A percentile compares a stretch with the other conserved stretches of the same genome.
phyloP scores from a whole-genome alignment of 306 rosid genomes.

The Carpinus viminea region DNA sequence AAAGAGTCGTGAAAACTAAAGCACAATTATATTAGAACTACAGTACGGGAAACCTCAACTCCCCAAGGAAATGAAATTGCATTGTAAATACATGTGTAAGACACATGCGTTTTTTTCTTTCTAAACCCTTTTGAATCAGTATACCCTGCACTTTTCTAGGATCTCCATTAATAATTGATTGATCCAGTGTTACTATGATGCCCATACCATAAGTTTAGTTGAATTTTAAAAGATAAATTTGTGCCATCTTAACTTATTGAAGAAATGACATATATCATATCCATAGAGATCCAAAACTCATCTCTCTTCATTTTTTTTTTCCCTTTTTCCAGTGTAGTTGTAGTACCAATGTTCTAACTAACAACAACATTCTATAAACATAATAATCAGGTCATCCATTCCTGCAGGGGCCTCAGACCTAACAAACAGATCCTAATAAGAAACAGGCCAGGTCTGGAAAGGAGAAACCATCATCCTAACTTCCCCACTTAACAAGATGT shows the following conservation, averaged over 20 bases:
- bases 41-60: not conserved
- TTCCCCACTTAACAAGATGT: not conserved
- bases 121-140: constrained; percentile 14
- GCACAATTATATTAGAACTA: constrained; percentile 3
- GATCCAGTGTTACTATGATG: not conserved
- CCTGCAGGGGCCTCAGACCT: not conserved
- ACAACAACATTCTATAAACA: not conserved
- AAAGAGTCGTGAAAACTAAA: constrained; percentile 10
- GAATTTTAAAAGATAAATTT: not conserved
- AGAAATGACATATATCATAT: not conserved
- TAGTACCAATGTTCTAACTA: not conserved
- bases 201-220: not conserved
- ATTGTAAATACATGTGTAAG: not conserved
- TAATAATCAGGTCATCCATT: not conserved
- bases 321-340: not conserved
- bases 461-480: not conserved
- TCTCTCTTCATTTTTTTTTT: not conserved
- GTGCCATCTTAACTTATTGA: not conserved
- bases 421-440: not conserved
- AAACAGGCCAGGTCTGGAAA: not conserved
- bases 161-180: not conserved
- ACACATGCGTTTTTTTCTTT: constrained; percentile 8
- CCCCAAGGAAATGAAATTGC: constrained; percentile 15
- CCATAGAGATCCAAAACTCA: not conserved
- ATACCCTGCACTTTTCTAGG: not conserved